Conservation (phyloP, 768 basidiomycete genomes). For the Lentinus brumalis region DNA sequence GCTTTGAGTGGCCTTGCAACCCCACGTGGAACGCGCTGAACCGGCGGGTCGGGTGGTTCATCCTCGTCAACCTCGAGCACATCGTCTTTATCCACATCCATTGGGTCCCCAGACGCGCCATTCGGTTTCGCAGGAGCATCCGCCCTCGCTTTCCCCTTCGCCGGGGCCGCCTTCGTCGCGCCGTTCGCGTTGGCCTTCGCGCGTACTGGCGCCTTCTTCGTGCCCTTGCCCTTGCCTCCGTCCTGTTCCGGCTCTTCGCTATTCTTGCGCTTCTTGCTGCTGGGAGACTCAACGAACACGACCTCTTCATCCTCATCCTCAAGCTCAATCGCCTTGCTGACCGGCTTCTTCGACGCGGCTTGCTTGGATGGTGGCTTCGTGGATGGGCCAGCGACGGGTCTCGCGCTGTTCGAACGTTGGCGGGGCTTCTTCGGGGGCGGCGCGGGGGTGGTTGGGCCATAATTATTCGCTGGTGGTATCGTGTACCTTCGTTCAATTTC, state of each 20-base stretch:
- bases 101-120: slow-evolving; percentile 1
- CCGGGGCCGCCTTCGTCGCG: slow-evolving; percentile 39
- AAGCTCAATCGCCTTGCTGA: slow-evolving; percentile 13
- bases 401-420: no score
- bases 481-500: slow-evolving; percentile 11
- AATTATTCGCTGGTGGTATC: slow-evolving; percentile 22
- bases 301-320: slow-evolving; percentile 24
- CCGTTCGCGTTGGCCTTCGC: slow-evolving; percentile 10
- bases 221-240: slow-evolving; percentile 8
- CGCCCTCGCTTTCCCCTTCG: slow-evolving; percentile 28
- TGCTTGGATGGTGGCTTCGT: neutral
- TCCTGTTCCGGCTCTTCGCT: slow-evolving; percentile 12
- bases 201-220: slow-evolving; percentile 15
- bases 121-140: slow-evolving; percentile 14
- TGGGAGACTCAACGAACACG: slow-evolving; percentile 15
- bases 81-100: slow-evolving; percentile 22
- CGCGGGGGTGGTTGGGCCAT: slow-evolving; percentile 25
- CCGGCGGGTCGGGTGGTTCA: slow-evolving; percentile 10
- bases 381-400: no score
- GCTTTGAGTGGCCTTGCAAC: neutral
- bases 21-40: neutral
- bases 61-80: slow-evolving; percentile 18
- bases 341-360: slow-evolving; percentile 14
- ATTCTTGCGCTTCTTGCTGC: slow-evolving; percentile 14
- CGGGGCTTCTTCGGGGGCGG: no score